Evolutionary conservation across 306 rosid genomes (phyloP), one percentile per base, ranked within the genome.

Genomic region (Boehmeria nivea): DNA sequence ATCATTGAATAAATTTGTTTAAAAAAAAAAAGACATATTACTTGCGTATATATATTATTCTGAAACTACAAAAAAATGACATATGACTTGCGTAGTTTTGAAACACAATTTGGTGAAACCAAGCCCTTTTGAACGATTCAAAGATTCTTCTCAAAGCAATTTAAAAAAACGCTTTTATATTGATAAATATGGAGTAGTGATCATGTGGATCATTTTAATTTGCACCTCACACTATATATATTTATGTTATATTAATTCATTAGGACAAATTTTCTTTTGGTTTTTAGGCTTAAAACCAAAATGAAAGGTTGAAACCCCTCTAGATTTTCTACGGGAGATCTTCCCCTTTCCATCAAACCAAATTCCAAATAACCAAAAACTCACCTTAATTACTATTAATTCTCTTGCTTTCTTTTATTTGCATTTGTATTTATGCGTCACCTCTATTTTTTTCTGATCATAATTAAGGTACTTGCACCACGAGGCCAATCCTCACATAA

Each of bases 401-500:
- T n/a, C n/a, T n/a, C n/a, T n/a, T n/a, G n/a, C n/a, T n/a, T n/a
- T n/a, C n/a, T n/a, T n/a, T n/a, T n/a, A n/a, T n/a, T n/a, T n/a
- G n/a, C n/a, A n/a, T n/a, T n/a, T n/a, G n/a, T n/a, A n/a, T n/a
- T n/a, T n/a, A n/a, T n/a, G n/a, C n/a, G n/a, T n/a, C n/a, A n/a
- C n/a, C n/a, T n/a, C n/a, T n/a, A n/a, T 44, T 39, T 19, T 14
- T 19, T 18, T 20, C 12, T 43, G 2, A 26, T 0, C 21, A 24
- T 46, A 45, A 22, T 39, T 15, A 46, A 88, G 97, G 86, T 86
- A 90, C 65, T 70, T 87, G 64, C 98, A 90, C 64, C 91, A 84
- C 23, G 88, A 84, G 67, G 80, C 83, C 10, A 76, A 63, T 56
- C 94, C 94, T 46, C 98, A 80, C 59, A 90, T 87, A 34, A 90